Evolutionary conservation across 371 early-diverging fungal species (phyloP).

Genomic region (Syncephalis fuscata): DNA sequence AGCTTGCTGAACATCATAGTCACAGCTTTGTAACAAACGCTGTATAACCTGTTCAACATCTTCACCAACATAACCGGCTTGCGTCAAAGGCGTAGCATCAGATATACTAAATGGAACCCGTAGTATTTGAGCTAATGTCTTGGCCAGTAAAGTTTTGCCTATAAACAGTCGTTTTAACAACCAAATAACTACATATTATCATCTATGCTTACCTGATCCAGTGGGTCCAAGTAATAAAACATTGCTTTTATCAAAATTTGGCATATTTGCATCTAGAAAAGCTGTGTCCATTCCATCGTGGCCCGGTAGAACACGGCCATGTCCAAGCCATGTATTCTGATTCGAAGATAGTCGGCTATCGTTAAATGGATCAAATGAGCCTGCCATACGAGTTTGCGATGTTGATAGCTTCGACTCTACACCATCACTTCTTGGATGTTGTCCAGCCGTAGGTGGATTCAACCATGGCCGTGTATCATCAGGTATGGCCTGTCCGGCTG

Average conservation of each 20-base stretch:
- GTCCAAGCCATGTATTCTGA: too few species aligned
- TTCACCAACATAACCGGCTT: constrained; percentile 89
- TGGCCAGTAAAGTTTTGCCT: constrained; percentile 72
- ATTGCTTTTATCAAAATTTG: constrained; percentile 75
- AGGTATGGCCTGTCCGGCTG: too few species aligned
- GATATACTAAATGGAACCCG: constrained; percentile 83
- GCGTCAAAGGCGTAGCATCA: constrained; percentile 88
- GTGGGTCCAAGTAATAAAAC: constrained; percentile 75
- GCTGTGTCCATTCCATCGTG: too few species aligned
- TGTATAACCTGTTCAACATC: constrained; percentile 82
- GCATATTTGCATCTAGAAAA: constrained; percentile 5
- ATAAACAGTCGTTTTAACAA: constrained; percentile 5
- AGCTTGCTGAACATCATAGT: constrained; percentile 71
- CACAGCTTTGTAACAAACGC: constrained; percentile 69
- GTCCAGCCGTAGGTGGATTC: too few species aligned
- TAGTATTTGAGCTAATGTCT: constrained; percentile 67
- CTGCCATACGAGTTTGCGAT: too few species aligned
- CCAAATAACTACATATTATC: constrained; percentile 5
- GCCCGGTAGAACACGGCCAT: too few species aligned
- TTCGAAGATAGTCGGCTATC: too few species aligned
- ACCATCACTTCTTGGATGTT: too few species aligned
- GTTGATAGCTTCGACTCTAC: too few species aligned
- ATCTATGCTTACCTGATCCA: constrained; percentile 45
- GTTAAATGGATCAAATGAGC: too few species aligned
- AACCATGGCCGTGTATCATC: too few species aligned